Base-by-base conservation (phyloP, 495 filamentous ascomycete species). In the Penicillium angulare region DNA sequence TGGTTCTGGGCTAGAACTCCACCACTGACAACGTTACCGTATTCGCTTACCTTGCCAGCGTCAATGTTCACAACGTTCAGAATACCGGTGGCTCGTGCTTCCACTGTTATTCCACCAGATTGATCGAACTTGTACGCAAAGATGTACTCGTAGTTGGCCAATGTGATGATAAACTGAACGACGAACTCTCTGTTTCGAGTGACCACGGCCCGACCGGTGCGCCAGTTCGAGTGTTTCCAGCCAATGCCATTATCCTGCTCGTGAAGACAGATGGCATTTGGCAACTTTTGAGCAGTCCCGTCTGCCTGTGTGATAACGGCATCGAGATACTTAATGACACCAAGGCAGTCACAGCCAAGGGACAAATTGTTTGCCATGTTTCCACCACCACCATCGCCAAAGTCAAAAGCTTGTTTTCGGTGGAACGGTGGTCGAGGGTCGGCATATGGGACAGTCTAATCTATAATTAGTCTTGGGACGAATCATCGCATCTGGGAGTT, bases 101-200 rank as follows among this genome's bases (percentile, higher is more conserved):
- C 92, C 49, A 93, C 87, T 1, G 79, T 77, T 47, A 95, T 66
- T 46, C 90, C 89, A 2, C 86, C 92, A 0, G 92, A 86, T 56
- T 90, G 89, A 64, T 92, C 89, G 68, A 96, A 91, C 53, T 89
- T 84, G 75, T 88, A 96, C 13, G 89, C 85, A 31, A 97, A 79
- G 49, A 96, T 85, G 55, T 92, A 92, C 63, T 91, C 89, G 68
- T 92, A 92, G 69, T 92, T 92, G 33, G 85, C 84, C 23, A 92
- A 75, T 0, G 89, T 92, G 57, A 90, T 84, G 63, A 90, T 88
- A 46, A 87, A 88, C 56, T 92, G 89, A 17, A 87, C 66, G 7
- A 86, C 80, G 9, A 87, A 63, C 52, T 85, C 83, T 6, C 84
- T 72, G 48, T 77, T 74, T 16, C 84, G 75, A 4, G 81, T 82